phyloP scores from a whole-genome alignment of 192 early-diverging fungal genomes.

The Backusella tarrabulga region DNA sequence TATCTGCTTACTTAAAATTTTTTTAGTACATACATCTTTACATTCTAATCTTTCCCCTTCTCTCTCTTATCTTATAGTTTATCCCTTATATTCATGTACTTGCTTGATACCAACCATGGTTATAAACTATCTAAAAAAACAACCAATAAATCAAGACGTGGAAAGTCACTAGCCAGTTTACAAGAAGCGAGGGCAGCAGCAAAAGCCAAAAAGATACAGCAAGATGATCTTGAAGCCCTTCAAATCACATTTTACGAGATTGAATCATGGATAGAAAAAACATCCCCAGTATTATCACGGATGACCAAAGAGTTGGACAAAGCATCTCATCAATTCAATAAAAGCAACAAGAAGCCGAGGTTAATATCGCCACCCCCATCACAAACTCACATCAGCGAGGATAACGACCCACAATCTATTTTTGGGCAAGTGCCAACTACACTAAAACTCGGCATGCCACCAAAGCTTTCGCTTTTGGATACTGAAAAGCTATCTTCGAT shows the following conservation, averaged over 20 bases:
- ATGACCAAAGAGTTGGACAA: conserved; percentile 39
- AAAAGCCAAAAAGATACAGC: conserved; percentile 30
- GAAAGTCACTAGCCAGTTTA: not conserved
- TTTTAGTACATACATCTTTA: not conserved
- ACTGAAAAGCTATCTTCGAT: conserved; percentile 11
- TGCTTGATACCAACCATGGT: not conserved
- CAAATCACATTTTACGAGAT: conserved; percentile 45
- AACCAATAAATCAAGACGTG: not conserved
- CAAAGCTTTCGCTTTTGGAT: not conserved
- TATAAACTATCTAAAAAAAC: not conserved
- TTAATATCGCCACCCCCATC: not conserved
- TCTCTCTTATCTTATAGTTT: not conserved
- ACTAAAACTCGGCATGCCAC: not conserved
- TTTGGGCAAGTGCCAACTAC: not conserved
- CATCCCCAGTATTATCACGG: conserved; percentile 28
- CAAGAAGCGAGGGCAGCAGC: conserved; percentile 24
- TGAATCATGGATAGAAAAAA: conserved; percentile 41
- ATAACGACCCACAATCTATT: not conserved
- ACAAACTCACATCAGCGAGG: not conserved
- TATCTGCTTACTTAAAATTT: not conserved
- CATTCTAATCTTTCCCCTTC: not conserved
- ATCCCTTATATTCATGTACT: not conserved
- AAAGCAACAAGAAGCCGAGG: conserved; percentile 11
- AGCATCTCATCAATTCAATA: conserved; percentile 32
- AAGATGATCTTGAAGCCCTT: conserved; percentile 35